A percentile compares a stretch with the other conserved stretches of the same genome.
Evolutionary conservation across 2,329 filamentous ascomycete species (phyloP).

Genomic region (Colletotrichum eremochloae): DNA sequence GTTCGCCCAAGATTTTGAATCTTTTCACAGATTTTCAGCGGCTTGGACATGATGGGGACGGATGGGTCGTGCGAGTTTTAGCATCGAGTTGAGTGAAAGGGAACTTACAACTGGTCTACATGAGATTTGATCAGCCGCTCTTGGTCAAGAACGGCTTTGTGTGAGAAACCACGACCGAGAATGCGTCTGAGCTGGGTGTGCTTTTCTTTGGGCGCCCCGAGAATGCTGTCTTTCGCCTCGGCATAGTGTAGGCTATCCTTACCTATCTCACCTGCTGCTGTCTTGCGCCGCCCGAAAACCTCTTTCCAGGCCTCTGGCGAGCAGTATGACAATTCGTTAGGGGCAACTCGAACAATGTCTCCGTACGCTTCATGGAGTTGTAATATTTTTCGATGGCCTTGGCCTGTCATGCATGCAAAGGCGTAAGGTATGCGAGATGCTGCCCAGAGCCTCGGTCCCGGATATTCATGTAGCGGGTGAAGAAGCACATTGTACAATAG

Average conservation of each 20-base stretch:
- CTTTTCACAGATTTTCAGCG: neutral
- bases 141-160: constrained; percentile 43
- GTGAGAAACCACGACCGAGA: constrained; percentile 44
- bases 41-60: too few species aligned
- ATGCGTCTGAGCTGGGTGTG: constrained; percentile 21
- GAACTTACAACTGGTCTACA: constrained; percentile 53
- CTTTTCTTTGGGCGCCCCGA: neutral
- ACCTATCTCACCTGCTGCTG: constrained; percentile 10
- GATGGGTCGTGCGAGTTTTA: too few species aligned
- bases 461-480: constrained; percentile 49
- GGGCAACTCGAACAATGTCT: constrained; percentile 59
- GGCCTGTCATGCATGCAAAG: neutral
- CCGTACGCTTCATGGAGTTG: constrained; percentile 57
- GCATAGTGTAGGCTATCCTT: neutral
- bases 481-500: constrained; percentile 47
- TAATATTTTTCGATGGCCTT: constrained; percentile 23
- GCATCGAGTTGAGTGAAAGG: neutral
- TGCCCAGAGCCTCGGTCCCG: constrained; percentile 44
- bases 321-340: constrained; percentile 60
- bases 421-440: constrained; percentile 12
- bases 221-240: constrained; percentile 40
- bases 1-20: neutral
- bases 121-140: constrained; percentile 51
- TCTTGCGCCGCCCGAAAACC: constrained; percentile 50
- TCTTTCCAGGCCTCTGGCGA: constrained; percentile 53